A percentile compares a stretch with the other conserved stretches of the same genome.
Conservation (phyloP, 345 rosid genomes). For the Euclidium syriacum region DNA sequence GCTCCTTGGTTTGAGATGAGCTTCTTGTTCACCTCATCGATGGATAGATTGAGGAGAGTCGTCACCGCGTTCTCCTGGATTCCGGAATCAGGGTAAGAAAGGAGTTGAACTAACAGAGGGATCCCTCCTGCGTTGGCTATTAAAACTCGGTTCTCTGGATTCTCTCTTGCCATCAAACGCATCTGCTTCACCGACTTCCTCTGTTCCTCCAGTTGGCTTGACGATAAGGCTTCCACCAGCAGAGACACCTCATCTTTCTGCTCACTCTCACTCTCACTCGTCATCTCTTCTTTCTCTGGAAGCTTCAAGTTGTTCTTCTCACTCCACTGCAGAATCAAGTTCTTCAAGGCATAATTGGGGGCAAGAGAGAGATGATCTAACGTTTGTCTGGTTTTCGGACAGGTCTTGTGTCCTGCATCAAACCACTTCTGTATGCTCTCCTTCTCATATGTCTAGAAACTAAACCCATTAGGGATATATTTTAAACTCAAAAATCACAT, state of each 20-base stretch:
- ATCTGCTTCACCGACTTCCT: slow-evolving; percentile 51
- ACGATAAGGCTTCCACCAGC: slow-evolving; percentile 41
- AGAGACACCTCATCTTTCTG: slow-evolving; percentile 34
- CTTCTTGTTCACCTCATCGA: slow-evolving; percentile 64
- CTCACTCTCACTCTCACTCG: slow-evolving; percentile 6
- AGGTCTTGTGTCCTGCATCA: slow-evolving; percentile 54
- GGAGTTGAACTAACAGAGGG: slow-evolving; percentile 48
- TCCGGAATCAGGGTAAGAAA: slow-evolving; percentile 55
- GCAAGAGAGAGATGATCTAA: slow-evolving; percentile 55
- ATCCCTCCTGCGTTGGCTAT: slow-evolving; percentile 54
- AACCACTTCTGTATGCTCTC: slow-evolving; percentile 77
- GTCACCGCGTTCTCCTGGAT: slow-evolving; percentile 75
- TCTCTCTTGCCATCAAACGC: slow-evolving; percentile 62
- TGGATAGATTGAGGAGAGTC: slow-evolving; percentile 60
- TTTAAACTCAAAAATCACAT: not conserved
- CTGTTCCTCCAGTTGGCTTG: slow-evolving; percentile 51
- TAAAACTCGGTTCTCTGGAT: slow-evolving; percentile 52
- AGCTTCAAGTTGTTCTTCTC: slow-evolving; percentile 54
- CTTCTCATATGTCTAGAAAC: slow-evolving; percentile 64
- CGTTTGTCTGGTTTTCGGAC: slow-evolving; percentile 68
- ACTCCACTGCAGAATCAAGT: slow-evolving; percentile 68
- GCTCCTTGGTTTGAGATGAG: slow-evolving; percentile 49
- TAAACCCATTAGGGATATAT: slow-evolving; percentile 2
- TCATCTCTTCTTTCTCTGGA: slow-evolving; percentile 37
- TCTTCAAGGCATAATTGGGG: slow-evolving; percentile 64